A percentile compares a stretch with the other conserved stretches of the same genome.
Evolutionary conservation across 306 rosid species (phyloP).

Genomic region (Betula pendula): DNA sequence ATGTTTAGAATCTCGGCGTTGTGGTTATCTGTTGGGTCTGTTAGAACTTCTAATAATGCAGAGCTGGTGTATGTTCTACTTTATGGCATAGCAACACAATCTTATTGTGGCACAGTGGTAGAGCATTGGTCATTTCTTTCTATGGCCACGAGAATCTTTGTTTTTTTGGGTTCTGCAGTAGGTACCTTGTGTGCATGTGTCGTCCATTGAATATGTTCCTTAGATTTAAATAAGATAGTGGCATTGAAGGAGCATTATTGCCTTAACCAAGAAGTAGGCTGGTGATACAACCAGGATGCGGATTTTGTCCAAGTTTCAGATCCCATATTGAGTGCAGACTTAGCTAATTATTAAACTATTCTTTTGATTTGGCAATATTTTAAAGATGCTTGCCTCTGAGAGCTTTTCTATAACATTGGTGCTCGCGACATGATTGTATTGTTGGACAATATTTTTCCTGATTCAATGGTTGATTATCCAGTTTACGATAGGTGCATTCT

Average conservation of each 20-base stretch:
- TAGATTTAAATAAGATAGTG: not conserved
- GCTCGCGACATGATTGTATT: not conserved
- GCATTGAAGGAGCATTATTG: not conserved
- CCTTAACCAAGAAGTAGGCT: not conserved
- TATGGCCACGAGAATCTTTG: not conserved
- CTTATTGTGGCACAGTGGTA: not conserved
- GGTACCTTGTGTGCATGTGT: slow-evolving; percentile 2
- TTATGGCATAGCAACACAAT: not conserved
- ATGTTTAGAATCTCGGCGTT: not conserved
- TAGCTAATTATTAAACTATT: not conserved
- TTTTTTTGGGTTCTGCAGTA: not conserved
- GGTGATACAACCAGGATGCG: not conserved
- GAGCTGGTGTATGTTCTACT: not conserved
- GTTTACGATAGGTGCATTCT: not conserved
- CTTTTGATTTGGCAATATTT: not conserved
- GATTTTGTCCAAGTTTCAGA: slow-evolving; percentile 4
- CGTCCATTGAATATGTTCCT: not conserved
- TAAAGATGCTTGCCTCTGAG: slow-evolving; percentile 4
- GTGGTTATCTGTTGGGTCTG: slow-evolving; percentile 1
- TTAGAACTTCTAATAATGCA: not conserved
- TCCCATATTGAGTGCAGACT: not conserved
- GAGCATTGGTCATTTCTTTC: not conserved
- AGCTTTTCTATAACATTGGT: not conserved
- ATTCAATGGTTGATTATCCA: not conserved
- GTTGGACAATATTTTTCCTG: not conserved